phyloP scores from a whole-genome alignment of 2,329 filamentous ascomycete species.

The Myriangium duriaei region DNA sequence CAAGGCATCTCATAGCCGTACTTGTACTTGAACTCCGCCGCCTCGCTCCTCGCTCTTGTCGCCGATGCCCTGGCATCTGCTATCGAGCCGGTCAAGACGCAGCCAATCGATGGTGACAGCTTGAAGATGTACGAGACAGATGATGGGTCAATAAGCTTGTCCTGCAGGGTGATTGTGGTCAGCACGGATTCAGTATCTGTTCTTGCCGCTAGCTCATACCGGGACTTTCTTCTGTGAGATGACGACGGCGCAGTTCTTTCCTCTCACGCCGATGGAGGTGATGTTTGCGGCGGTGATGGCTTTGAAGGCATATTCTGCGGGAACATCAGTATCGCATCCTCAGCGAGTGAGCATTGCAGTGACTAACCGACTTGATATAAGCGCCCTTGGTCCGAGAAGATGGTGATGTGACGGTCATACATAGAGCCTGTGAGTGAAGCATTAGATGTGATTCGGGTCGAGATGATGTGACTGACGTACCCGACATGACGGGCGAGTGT shows the following conservation, averaged over 20 bases:
- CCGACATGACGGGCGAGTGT: constrained; percentile 26
- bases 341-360: not conserved
- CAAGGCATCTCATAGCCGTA: constrained; percentile 99
- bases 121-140: constrained; percentile 97
- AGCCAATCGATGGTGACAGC: constrained; percentile 89
- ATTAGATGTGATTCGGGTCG: constrained; percentile 11
- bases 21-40: constrained; percentile 96
- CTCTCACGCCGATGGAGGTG: constrained; percentile 89
- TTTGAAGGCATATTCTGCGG: constrained; percentile 97
- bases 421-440: constrained; percentile 52
- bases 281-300: constrained; percentile 98
- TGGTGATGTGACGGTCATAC: constrained; percentile 98
- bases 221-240: constrained; percentile 99
- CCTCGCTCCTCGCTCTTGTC: constrained; percentile 84
- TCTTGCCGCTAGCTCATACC: constrained; percentile 45
- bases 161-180: constrained; percentile 48
- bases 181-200: too few species aligned
- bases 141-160: constrained; percentile 95
- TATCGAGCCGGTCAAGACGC: constrained; percentile 97
- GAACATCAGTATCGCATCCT: too few species aligned
- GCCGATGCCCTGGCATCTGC: constrained; percentile 91
- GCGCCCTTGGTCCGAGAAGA: constrained; percentile 97
- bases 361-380: constrained; percentile 97
- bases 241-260: constrained; percentile 94
- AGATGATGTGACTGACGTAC: constrained; percentile 18